phyloP scores from a whole-genome alignment of 306 rosid species.

The Rosa rugosa region DNA sequence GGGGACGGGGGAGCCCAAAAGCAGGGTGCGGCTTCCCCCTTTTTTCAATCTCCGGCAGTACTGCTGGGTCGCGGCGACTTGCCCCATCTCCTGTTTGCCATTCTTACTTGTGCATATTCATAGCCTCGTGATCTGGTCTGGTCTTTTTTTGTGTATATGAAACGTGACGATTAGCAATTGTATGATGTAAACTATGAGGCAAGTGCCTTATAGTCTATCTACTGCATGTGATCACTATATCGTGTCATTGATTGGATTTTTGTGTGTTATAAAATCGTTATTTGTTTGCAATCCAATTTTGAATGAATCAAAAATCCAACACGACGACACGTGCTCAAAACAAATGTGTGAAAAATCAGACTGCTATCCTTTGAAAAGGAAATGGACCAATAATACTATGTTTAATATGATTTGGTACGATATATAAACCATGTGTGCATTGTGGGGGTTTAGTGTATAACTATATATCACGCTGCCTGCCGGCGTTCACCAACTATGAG shows the following conservation, averaged over 20 bases:
- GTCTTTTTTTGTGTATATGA: not conserved
- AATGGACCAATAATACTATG: not conserved
- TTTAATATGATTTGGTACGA: not conserved
- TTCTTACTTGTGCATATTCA: not conserved
- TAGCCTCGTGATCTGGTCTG: not conserved
- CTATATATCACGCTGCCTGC: not conserved
- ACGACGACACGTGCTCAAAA: too few relatives aligned
- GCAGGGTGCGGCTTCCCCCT: too few relatives aligned
- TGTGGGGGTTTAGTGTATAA: not conserved
- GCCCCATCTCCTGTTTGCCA: not conserved
- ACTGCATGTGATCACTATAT: not conserved
- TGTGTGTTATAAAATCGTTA: not conserved
- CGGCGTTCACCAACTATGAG: not conserved
- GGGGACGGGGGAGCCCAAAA: not conserved
- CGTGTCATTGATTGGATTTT: conserved; percentile 5
- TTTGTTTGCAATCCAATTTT: not conserved
- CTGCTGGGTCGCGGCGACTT: not conserved
- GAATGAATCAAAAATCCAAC: not conserved
- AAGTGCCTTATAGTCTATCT: not conserved
- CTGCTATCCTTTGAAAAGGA: not conserved
- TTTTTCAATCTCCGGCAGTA: not conserved
- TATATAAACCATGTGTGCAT: not conserved
- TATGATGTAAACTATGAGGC: not conserved
- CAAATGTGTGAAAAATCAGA: not conserved
- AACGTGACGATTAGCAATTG: conserved; percentile 1